A percentile compares a stretch with the other conserved stretches of the same genome.
Conservation (phyloP, 768 basidiomycete genomes). For the Leccinum longicurvipes region DNA sequence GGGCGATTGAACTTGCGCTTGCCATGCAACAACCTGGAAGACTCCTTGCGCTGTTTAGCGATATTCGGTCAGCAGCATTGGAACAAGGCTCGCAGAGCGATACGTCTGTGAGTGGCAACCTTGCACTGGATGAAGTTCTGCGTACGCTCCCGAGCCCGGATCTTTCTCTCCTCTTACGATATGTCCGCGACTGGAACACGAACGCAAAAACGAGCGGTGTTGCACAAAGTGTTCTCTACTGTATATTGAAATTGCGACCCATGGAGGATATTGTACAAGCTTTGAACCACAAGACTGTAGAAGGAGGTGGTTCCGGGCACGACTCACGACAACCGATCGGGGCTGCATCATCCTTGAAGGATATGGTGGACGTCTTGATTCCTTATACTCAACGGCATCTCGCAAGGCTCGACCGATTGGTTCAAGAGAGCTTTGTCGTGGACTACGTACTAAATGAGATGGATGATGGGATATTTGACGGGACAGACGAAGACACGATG, state of each 20-base stretch:
- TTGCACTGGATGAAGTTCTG: conserved; percentile 79
- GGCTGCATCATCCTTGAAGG: conserved; percentile 45
- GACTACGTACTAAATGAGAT: conserved; percentile 88
- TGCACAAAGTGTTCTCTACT: conserved; percentile 81
- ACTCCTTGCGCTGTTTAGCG: conserved; percentile 73
- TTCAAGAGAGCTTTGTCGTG: conserved; percentile 94
- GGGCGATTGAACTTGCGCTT: conserved; percentile 88
- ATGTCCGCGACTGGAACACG: conserved; percentile 93
- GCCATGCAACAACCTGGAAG: conserved; percentile 93
- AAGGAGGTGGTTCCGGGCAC: conserved; percentile 12
- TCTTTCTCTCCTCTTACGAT: conserved; percentile 75
- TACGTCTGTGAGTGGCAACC: conserved; percentile 61
- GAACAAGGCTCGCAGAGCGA: conserved; percentile 6
- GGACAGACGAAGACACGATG: conserved; percentile 43
- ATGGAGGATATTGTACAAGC: conserved; percentile 72
- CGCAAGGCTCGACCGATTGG: conserved; percentile 74
- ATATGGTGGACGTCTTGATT: conserved; percentile 80
- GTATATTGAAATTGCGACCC: conserved; percentile 72
- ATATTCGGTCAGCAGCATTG: conserved; percentile 41
- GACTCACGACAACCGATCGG: conserved; percentile 31
- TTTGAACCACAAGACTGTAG: conserved; percentile 39
- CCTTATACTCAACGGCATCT: conserved; percentile 96
- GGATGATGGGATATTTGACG: conserved; percentile 73
- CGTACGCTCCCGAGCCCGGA: conserved; percentile 67
- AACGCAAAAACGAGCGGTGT: conserved; percentile 81